A percentile compares a stretch with the other conserved stretches of the same genome.
These are phyloP conservation scores for Penicillium alfredii DNA, from an alignment of 495 filamentous ascomycete species.

Conservation along the genomic window DNA sequence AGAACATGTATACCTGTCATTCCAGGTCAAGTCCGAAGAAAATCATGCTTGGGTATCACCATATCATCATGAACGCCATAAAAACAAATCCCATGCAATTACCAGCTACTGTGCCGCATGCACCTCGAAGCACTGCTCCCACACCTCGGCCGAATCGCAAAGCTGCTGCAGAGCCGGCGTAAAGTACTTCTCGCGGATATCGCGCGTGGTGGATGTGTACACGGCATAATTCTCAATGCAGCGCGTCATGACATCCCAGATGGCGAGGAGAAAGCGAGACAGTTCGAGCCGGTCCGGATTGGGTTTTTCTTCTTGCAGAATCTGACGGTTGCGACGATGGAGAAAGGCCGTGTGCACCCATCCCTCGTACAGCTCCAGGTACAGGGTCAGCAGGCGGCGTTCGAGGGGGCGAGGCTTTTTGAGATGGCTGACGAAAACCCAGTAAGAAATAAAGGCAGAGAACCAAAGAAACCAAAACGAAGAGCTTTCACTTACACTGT, in stretches of 20 bases:
- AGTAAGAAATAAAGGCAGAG: no score
- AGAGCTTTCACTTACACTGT: constrained; percentile 24
- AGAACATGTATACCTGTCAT: no score
- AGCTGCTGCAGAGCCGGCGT: constrained; percentile 10
- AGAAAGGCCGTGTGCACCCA: constrained; percentile 27
- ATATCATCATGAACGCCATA: no score
- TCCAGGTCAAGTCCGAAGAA: no score
- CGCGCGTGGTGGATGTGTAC: constrained; percentile 3
- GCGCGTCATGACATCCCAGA: constrained; percentile 18
- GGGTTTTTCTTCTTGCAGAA: constrained; percentile 7
- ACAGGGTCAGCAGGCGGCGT: constrained; percentile 16
- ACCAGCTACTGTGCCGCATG: no score
- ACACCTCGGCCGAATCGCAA: constrained; percentile 6
- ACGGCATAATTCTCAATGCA: constrained; percentile 17
- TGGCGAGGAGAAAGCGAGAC: constrained; percentile 9
- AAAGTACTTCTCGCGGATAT: constrained; percentile 14
- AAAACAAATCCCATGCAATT: no score
- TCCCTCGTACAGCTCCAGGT: constrained; percentile 23
- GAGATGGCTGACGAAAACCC: constrained; percentile 24
- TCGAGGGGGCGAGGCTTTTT: constrained; percentile 19
- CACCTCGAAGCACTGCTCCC: constrained; percentile 10
- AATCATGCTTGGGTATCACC: no score
- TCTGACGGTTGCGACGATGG: constrained; percentile 10
- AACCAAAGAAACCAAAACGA: no score
- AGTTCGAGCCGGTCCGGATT: constrained; percentile 11